A percentile compares a stretch with the other conserved stretches of the same genome.
phyloP scores from a whole-genome alignment of 352 stramenopile genomes.

The Globisporangium nodosum region DNA sequence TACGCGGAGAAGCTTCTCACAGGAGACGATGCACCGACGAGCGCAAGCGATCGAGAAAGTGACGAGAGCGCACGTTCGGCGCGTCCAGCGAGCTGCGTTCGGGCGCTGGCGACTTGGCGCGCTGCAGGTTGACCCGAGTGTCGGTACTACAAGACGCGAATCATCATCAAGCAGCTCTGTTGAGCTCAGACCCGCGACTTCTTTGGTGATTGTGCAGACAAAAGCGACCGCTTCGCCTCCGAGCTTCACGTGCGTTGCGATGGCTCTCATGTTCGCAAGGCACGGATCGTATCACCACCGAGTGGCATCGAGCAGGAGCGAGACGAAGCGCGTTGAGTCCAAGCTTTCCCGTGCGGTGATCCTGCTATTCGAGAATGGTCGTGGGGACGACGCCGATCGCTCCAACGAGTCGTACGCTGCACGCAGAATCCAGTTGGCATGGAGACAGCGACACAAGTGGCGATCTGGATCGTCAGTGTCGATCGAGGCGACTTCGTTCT shows the following conservation, averaged over 20 bases:
- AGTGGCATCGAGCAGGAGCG: not conserved
- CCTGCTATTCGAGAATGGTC: slow-evolving; percentile 3
- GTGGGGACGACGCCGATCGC: not conserved
- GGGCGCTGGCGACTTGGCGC: slow-evolving; percentile 3
- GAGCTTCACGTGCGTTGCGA: slow-evolving; percentile 38
- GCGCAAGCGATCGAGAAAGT: slow-evolving; percentile 5
- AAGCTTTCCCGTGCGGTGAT: not conserved
- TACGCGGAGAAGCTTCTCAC: not conserved
- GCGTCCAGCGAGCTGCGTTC: slow-evolving; percentile 7
- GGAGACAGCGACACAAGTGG: slow-evolving; percentile 13
- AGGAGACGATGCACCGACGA: not conserved
- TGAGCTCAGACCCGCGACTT: not conserved
- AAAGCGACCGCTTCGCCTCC: not conserved
- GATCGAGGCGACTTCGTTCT: not conserved
- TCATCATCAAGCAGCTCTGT: too few relatives aligned
- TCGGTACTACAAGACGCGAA: not conserved
- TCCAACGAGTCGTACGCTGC: slow-evolving; percentile 8
- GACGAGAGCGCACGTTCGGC: not conserved
- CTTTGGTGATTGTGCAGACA: not conserved
- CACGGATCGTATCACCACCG: slow-evolving; percentile 17
- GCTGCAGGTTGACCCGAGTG: not conserved
- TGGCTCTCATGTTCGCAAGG: slow-evolving; percentile 27
- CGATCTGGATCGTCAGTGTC: not conserved
- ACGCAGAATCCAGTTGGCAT: slow-evolving; percentile 22
- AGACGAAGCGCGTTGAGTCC: not conserved